A percentile compares a stretch with the other conserved stretches of the same genome.
These are phyloP conservation scores for Fusarium sp. DNA, from an alignment of 2,329 filamentous ascomycete species.

Conservation along the genomic window DNA sequence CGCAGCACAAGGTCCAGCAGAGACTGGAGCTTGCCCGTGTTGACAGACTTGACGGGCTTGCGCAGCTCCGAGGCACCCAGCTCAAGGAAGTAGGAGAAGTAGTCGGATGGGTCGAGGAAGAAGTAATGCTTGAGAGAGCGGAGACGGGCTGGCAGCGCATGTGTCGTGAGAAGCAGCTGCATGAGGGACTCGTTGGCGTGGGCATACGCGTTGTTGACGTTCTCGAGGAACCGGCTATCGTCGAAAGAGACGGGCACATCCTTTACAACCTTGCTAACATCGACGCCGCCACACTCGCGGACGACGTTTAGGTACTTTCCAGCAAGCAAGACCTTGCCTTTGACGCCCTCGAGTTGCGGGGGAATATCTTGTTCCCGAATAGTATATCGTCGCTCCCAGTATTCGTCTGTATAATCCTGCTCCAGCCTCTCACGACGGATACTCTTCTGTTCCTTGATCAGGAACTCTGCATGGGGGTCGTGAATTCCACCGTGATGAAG, in stretches of 20 bases:
- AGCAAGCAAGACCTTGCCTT: slow-evolving; percentile 92
- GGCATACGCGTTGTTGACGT: slow-evolving; percentile 93
- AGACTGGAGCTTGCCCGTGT: slow-evolving; percentile 91
- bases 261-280: slow-evolving; percentile 85
- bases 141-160: slow-evolving; percentile 85
- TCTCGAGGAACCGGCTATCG: slow-evolving; percentile 89
- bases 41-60: slow-evolving; percentile 87
- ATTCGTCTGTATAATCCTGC: slow-evolving; percentile 97
- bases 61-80: slow-evolving; percentile 87
- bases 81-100: slow-evolving; percentile 97
- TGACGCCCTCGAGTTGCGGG: slow-evolving; percentile 87
- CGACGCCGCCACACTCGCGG: slow-evolving; percentile 93
- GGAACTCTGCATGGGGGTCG: slow-evolving; percentile 91
- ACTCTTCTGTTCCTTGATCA: slow-evolving; percentile 95
- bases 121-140: slow-evolving; percentile 98
- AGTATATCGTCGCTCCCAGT: slow-evolving; percentile 98
- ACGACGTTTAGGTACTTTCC: slow-evolving; percentile 99
- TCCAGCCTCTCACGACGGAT: slow-evolving; percentile 90
- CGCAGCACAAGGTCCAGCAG: slow-evolving; percentile 93
- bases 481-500: slow-evolving; percentile 94
- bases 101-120: slow-evolving; percentile 96
- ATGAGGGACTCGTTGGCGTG: slow-evolving; percentile 94
- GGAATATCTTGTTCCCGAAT: slow-evolving; percentile 90
- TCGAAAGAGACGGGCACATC: slow-evolving; percentile 94
- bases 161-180: slow-evolving; percentile 88